A percentile compares a stretch with the other conserved stretches of the same genome.
These are phyloP conservation scores for Chytriomyces hyalinus DNA, from an alignment of 192 early-diverging fungal genomes.

Conservation along the genomic window DNA sequence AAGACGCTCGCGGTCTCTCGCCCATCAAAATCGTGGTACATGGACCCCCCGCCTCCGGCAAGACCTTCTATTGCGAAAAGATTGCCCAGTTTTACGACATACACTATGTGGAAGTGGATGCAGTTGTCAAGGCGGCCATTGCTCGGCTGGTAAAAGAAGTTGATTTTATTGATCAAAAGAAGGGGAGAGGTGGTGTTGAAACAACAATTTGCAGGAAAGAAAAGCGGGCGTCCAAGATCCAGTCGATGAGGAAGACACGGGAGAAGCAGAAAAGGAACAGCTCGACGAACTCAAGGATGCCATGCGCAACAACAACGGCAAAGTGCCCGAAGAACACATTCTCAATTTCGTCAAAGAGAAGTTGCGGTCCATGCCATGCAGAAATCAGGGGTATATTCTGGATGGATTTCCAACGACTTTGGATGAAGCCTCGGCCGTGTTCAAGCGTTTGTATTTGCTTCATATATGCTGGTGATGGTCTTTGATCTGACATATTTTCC, in stretches of 20 bases:
- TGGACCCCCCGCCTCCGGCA: conserved; percentile 65
- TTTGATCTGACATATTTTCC: not conserved
- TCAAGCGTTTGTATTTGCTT: conserved; percentile 45
- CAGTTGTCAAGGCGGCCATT: conserved; percentile 56
- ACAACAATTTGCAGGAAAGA: conserved; percentile 34
- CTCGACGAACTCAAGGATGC: conserved; percentile 62
- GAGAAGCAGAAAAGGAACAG: conserved; percentile 58
- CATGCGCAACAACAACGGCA: conserved; percentile 52
- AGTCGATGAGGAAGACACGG: conserved; percentile 51
- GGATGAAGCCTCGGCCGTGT: conserved; percentile 56
- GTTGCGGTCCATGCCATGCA: conserved; percentile 64
- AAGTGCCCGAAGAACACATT: conserved; percentile 52
- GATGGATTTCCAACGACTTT: conserved; percentile 59
- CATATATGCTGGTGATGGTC: conserved; percentile 5
- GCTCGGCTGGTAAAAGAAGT: conserved; percentile 43
- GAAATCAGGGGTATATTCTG: conserved; percentile 67
- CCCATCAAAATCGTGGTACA: conserved; percentile 61
- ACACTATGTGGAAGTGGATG: conserved; percentile 55
- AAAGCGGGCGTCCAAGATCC: conserved; percentile 37
- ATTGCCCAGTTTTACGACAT: conserved; percentile 61
- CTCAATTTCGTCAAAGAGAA: conserved; percentile 60
- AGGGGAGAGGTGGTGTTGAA: not conserved
- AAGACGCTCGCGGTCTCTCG: conserved; percentile 61
- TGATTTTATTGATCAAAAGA: not conserved
- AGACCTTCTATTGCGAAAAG: conserved; percentile 53